Base-by-base conservation (phyloP, 177 flowering plant genomes). In the Telopea speciosissima region DNA sequence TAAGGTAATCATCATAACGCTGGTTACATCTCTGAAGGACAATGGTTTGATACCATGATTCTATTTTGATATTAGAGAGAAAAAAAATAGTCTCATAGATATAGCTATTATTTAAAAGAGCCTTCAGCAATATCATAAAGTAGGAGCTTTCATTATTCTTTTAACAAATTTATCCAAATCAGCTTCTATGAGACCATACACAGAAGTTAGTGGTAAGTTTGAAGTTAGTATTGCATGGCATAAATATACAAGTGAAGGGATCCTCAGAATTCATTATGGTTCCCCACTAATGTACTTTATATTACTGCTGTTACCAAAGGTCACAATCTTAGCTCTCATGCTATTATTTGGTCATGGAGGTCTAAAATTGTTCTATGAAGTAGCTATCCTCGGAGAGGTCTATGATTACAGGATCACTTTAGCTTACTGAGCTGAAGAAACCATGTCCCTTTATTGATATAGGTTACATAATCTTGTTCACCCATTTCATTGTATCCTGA, bases 1-100 rank as follows among this genome's bases (percentile, higher is more conserved):
- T 12, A 80, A 88, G 92, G 99, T 91, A 85, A 44, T 65, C 58
- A 1, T 54, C 10, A 7, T 24, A 17, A 17, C 13, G 21, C 8
- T 19, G 24, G 8, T 54, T 19, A 25, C 33, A 21, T n/a, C 19
- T 62, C 66, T 14, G 40, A 8, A 24, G 17, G 70, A n/a, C 1
- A 25, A n/a, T 42, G n/a, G 4, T 45, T 26, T 28, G 23, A 24
- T 16, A 24, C 8, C n/a, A 5, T 54, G 59, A 54, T 54, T n/a
- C n/a, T 54, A 21, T 5, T 54, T 21, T 54, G 1, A 21, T 54
- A 54, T 54, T 14, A 21, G n/a, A 17, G 59, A 44, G 1, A 44
- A 8, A 44, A 44, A 44, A 44, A 44, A 44, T 8, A 44, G 49
- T 44, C 68, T 7, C 16, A 49, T 19, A 28, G 1, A 67, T 24